These are phyloP conservation scores for Cutaneotrichosporon cavernicola DNA, from an alignment of 1,284 basidiomycete genomes.

Conservation along the genomic window DNA sequence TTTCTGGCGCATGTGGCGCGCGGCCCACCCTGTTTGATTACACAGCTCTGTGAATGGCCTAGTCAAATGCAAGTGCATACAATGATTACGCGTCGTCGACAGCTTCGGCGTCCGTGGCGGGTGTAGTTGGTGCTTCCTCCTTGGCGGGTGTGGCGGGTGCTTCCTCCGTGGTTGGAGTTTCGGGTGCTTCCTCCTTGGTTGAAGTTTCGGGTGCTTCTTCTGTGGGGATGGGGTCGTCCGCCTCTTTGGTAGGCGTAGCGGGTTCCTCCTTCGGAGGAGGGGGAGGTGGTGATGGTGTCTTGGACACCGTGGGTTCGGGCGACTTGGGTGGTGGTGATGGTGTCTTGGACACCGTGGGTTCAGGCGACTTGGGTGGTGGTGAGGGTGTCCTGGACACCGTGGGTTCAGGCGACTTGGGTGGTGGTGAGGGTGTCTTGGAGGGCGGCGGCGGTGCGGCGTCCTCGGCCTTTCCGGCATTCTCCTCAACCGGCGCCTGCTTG, in stretches of 20 bases:
- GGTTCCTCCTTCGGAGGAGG: constrained; percentile 1
- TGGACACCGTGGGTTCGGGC: neutral
- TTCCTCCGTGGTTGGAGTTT: neutral
- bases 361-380: constrained; percentile 5
- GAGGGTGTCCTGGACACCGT: neutral
- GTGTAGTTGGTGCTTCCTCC: constrained; percentile 1
- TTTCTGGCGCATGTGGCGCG: constrained; percentile 18
- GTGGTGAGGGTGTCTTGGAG: neutral
- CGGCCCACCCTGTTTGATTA: constrained; percentile 1
- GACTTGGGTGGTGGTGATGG: constrained; percentile 5
- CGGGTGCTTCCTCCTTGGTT: neutral
- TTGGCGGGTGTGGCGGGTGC: neutral
- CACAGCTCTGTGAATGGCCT: neutral
- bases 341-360: neutral
- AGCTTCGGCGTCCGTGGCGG: neutral
- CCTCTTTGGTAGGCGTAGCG: neutral
- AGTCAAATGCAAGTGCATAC: constrained; percentile 10
- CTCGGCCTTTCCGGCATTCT: neutral
- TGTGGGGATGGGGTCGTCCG: neutral
- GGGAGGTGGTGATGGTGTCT: neutral
- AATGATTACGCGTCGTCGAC: constrained; percentile 7
- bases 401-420: constrained; percentile 5
- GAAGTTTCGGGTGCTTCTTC: neutral
- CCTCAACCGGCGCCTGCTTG: neutral
- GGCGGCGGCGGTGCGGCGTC: neutral